Evolutionary conservation across 2,329 filamentous ascomycete species (phyloP), one percentile per base, ranked within the genome.

Genomic region (Xylaria sp.): DNA sequence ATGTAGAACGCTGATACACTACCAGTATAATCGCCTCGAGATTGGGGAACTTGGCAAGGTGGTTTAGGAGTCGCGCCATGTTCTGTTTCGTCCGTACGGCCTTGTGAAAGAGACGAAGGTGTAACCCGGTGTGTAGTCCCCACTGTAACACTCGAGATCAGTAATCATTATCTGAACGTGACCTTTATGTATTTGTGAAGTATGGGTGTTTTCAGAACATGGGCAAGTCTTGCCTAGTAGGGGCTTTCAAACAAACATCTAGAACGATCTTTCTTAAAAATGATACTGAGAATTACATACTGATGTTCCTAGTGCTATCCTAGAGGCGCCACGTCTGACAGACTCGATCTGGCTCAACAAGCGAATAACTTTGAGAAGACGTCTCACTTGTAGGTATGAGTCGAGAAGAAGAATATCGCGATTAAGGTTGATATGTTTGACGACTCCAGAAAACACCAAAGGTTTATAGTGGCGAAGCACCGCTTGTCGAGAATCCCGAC

Each of bases 1-100:
- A 84, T 32, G 82, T 81, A 52, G 83, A 83, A 61, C 83, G 82
- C 69, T 85, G 83, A 68, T 83, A 82, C 3, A 85, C 81, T 20
- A 84, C 78, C 32, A 84, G 80, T 8, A 84, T 76, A 53, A 85
- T 77, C 39, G 78, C 79, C 67, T 79, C 77, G 41, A 85, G 77
- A 43, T 75, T 76, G 0, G 76, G 73, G 32, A 85, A 83, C 63
- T 80, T 81, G 30, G 80, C 78, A 18, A 84, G 74, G 23, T 78
- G 78, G 5, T 78, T 74, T 25, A 85, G 76, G 65, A 85, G 77
- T 67, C 80, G 81, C 20, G 75, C 74, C 79, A 83, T 81, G 72
- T 82, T 83, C 56, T 74, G 72, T 36, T 74, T 73, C 55, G 78
- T 81, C 72, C 80, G 81, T 58, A 81, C 80, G 41, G 80, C 79